Evolutionary conservation across 1,139 yeast genomes (phyloP).

Genomic region (Nakaseomyces bracarensis): DNA sequence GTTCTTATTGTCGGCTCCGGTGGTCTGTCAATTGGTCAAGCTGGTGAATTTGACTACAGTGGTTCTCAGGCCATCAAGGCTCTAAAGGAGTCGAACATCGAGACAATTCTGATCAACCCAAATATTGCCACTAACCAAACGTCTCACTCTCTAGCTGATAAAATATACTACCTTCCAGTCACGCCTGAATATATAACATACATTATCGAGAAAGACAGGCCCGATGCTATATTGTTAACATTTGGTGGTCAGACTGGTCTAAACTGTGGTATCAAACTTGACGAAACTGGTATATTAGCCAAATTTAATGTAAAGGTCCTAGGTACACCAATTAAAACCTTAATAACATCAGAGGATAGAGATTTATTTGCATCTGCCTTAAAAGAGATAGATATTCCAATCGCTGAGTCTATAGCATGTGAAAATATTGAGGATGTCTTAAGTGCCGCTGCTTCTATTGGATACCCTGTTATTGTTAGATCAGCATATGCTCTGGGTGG

Average conservation of each 20-base stretch:
- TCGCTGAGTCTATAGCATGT: constrained; percentile 94
- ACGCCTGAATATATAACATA: constrained; percentile 93
- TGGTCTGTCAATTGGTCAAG: constrained; percentile 96
- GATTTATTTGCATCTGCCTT: constrained; percentile 91
- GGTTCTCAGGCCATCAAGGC: constrained; percentile 98
- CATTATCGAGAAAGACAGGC: constrained; percentile 89
- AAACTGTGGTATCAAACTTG: constrained; percentile 90
- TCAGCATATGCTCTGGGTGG: constrained; percentile 98
- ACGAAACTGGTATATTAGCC: constrained; percentile 86
- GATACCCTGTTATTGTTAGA: constrained; percentile 95
- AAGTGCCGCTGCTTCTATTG: constrained; percentile 74
- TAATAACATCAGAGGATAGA: constrained; percentile 96
- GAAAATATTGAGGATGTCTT: constrained; percentile 89
- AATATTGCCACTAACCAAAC: constrained; percentile 98
- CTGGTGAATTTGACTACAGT: constrained; percentile 97
- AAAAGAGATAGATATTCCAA: constrained; percentile 87
- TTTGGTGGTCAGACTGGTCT: constrained; percentile 98
- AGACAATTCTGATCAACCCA: constrained; percentile 85
- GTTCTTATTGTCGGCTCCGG: constrained; percentile 96
- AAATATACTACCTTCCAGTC: constrained; percentile 89
- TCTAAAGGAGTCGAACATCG: constrained; percentile 77
- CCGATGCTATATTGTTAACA: constrained; percentile 89
- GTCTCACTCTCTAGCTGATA: constrained; percentile 91
- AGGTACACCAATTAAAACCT: constrained; percentile 93
- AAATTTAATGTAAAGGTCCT: constrained; percentile 87